phyloP scores from a whole-genome alignment of 2,329 filamentous ascomycete species.

The Verticillium zaregamsianum region DNA sequence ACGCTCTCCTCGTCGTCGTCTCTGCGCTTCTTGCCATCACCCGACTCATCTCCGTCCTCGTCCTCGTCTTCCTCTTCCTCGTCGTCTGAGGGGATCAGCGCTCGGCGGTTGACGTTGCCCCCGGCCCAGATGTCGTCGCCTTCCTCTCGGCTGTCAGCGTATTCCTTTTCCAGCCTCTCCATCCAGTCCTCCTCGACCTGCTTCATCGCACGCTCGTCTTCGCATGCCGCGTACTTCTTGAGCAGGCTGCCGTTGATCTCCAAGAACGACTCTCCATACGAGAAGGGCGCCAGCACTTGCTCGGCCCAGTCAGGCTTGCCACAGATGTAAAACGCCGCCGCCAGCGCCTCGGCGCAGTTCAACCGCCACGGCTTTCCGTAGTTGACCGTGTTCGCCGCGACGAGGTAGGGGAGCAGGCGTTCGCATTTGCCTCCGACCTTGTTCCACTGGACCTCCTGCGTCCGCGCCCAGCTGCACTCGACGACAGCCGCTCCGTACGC shows the following conservation, averaged over 20 bases:
- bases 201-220: conserved; percentile 78
- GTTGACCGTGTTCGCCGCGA: conserved; percentile 95
- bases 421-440: conserved; percentile 93
- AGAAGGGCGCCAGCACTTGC: conserved; percentile 76
- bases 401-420: conserved; percentile 85
- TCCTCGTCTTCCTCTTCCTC: conserved; percentile 46
- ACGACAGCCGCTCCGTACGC: conserved; percentile 92
- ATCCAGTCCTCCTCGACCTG: conserved; percentile 84
- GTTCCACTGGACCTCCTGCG: conserved; percentile 84
- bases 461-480: conserved; percentile 94
- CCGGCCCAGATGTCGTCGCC: conserved; percentile 81
- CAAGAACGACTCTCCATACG: conserved; percentile 83
- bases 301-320: conserved; percentile 88
- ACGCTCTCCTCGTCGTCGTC: conserved; percentile 40
- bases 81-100: conserved; percentile 49
- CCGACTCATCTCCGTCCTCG: conserved; percentile 42
- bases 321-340: conserved; percentile 89
- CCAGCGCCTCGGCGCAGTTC: conserved; percentile 94
- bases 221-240: conserved; percentile 79
- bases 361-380: conserved; percentile 93
- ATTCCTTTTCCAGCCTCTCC: conserved; percentile 84
- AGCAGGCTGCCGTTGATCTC: conserved; percentile 84
- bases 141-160: conserved; percentile 70
- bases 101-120: conserved; percentile 76
- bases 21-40: conserved; percentile 24